Conservation (phyloP, 2,329 filamentous ascomycete species). For the Aspergillus hortae region DNA sequence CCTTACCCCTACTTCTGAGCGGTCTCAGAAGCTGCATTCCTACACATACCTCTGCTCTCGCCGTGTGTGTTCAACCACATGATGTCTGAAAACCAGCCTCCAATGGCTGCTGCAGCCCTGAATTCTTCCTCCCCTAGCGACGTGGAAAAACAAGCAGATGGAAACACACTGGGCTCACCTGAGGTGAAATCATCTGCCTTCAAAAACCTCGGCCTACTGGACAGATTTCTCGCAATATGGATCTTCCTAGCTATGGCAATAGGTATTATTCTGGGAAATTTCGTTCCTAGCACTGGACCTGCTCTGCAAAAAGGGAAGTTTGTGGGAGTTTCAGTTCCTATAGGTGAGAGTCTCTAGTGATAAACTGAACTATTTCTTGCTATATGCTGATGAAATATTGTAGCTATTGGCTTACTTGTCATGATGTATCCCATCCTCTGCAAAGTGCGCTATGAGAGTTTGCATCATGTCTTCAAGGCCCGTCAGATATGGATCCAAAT, state of each 20-base stretch:
- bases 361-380: neutral
- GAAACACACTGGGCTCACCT: neutral
- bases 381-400: neutral
- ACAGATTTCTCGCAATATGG: constrained; percentile 66
- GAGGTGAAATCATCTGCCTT: constrained; percentile 25
- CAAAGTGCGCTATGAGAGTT: constrained; percentile 75
- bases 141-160: constrained; percentile 6
- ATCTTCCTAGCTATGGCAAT: constrained; percentile 75
- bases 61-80: too few species aligned
- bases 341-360: constrained; percentile 47
- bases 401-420: constrained; percentile 74
- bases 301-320: constrained; percentile 69
- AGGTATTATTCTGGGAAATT: constrained; percentile 73
- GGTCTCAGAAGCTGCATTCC: too few species aligned
- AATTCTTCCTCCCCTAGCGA: neutral
- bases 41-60: too few species aligned
- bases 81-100: too few species aligned
- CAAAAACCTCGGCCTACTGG: constrained; percentile 56
- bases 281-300: constrained; percentile 60
- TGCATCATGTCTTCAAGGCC: constrained; percentile 64
- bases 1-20: too few species aligned
- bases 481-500: constrained; percentile 73
- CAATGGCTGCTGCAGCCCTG: too few species aligned
- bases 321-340: constrained; percentile 66
- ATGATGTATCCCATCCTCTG: constrained; percentile 97